Evolutionary conservation across 2,329 filamentous ascomycete genomes (phyloP), one percentile per base, ranked within the genome.

Genomic region (Teratosphaeriaceae sp.): DNA sequence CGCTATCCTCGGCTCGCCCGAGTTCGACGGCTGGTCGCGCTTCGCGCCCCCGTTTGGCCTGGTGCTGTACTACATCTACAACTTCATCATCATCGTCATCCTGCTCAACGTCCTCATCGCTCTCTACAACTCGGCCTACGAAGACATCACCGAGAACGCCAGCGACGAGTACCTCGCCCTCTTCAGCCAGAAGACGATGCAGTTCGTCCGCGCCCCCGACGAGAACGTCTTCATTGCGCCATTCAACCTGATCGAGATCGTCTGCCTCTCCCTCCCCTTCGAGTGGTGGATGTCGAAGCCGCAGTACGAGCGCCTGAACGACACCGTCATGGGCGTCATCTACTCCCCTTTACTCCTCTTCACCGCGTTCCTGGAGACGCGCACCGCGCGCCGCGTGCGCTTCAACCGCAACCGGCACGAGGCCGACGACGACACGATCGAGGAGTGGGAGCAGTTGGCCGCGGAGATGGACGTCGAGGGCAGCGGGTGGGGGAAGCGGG

Each of bases 211-310:
- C 38, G 92, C 92, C 0, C 92, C 92, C 0, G 92, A 98, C 56
- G 92, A 98, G 65, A 98, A 98, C 55, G 92, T 98, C 43, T 98
- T 92, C 67, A 95, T 98, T 57, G 82, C 92, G 0, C 92, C 92
- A 0, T 85, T 98, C 66, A 98, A 98, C 63, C 74, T 98, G 2
- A 77, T 98, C 47, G 92, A 98, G 63, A 81, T 97, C 15, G 73
- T 95, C 48, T 71, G 78, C 47, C 76, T 96, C 2, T 77, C 85
- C 29, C 59, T 94, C 0, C 86, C 86, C 0, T 82, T 94, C 41
- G 92, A 97, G 70, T 98, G 92, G 92, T 98, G 90, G 92, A 75
- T 98, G 72, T 69, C 78, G n/a, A 78, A 79, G 48, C 57, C 71
- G 5, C 65, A 65, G 2, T 98, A 97, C 62, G 84, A 89, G 53